These are phyloP conservation scores for Termitomyces eurrhizus DNA, from an alignment of 768 basidiomycete species.

Conservation along the genomic window DNA sequence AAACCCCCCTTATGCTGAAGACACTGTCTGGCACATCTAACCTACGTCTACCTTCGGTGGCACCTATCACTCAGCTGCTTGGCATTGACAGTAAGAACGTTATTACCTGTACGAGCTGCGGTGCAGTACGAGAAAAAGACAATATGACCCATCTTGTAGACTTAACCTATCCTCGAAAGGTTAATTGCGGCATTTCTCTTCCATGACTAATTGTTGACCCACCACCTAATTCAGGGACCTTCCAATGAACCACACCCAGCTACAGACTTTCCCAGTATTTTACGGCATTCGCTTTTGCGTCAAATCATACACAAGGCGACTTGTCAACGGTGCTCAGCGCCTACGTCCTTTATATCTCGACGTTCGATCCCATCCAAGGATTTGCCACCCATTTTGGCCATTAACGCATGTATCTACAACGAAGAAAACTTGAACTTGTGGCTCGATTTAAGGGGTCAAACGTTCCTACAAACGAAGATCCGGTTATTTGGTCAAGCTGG, in stretches of 20 bases:
- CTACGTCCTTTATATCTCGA: conserved; percentile 65
- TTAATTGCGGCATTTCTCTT: conserved; percentile 25
- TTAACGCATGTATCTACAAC: conserved; percentile 81
- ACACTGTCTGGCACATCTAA: conserved; percentile 18
- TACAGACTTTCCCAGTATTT: conserved; percentile 59
- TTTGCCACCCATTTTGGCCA: conserved; percentile 78
- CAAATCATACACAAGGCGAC: conserved; percentile 83
- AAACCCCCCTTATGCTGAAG: conserved; percentile 52
- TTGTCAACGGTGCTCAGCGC: conserved; percentile 80
- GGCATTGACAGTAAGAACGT: conserved; percentile 77
- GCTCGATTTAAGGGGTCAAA: conserved; percentile 58
- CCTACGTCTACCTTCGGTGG: conserved; percentile 35
- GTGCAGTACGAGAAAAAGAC: conserved; percentile 66
- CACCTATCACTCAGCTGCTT: conserved; percentile 83
- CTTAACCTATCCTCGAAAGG: conserved; percentile 82
- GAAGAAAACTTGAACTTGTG: conserved; percentile 73
- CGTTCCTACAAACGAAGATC: conserved; percentile 58
- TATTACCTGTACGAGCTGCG: conserved; percentile 74
- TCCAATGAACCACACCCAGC: conserved; percentile 34
- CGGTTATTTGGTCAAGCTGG: conserved; percentile 57
- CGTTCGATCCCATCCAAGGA: conserved; percentile 61
- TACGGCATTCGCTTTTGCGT: conserved; percentile 74
- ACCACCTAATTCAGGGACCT: conserved; percentile 21
- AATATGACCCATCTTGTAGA: conserved; percentile 83
- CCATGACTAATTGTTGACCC: background rate